Base-by-base conservation (phyloP, 2,329 filamentous ascomycete genomes). In the Coniochaeta ligniaria region DNA sequence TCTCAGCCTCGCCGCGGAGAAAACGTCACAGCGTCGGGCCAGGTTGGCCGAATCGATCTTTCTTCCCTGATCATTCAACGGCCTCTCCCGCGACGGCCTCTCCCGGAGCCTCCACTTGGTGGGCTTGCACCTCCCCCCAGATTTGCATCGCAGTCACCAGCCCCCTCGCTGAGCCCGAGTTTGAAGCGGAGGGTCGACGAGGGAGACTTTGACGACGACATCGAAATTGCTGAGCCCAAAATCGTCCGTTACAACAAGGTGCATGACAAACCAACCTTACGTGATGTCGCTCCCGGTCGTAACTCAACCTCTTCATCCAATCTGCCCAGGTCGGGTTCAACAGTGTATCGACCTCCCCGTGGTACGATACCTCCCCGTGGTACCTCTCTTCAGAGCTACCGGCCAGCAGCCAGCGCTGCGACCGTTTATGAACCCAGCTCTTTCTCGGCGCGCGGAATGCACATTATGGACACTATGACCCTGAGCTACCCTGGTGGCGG, bases 21-120 rank as follows among this genome's bases (percentile, higher is more conserved):
- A 2, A 11, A 31, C 31, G 12, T 71, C 20, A 52, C 45, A 8
- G 60, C 62, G 11, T 55, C 60, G n/a, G 43, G 43, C 11, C 26
- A 26, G 6, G 57, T 59, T 11, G 47, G n/a, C 36, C 59, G 52
- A 12, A 59, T 58, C 35, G 38, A 31, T 11, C 24, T 24, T 57
- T 41, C 5, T 26, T 71, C 7, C 64, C 69, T 24, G 71, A 73
- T 43, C 38, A 54, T 66, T 31, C 64, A 67, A 26, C 65, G 70
- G 2, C 69, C 71, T 2, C 59, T 74, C 2, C 73, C 72, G 6
- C 64, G 66, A 26, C 65, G 70, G 2, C 69, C 71, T 2, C 59
- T 74, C 2, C 73, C 72, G 6, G 62, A 69, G 38, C 67, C 68
- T 1, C 72, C 73, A 8, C 12, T 60, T 2, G 63, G 64, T 14